A percentile compares a stretch with the other conserved stretches of the same genome.
Evolutionary conservation across 2,329 filamentous ascomycete species (phyloP).

Genomic region (Rugonectria rugulosa): DNA sequence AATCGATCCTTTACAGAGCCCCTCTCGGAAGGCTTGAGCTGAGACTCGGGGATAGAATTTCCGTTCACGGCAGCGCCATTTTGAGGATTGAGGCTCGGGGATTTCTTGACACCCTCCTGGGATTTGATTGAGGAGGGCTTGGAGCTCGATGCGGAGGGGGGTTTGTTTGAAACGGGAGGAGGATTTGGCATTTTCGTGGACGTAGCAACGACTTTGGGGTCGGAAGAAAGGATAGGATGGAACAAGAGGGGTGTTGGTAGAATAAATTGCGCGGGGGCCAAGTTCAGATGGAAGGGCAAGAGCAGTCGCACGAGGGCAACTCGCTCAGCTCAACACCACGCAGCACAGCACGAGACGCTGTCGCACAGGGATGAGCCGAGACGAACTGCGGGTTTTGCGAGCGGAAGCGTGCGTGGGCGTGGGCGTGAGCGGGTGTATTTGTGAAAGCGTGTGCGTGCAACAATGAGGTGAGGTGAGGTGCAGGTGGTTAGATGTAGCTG

Average conservation of each 20-base stretch:
- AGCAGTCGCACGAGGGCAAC: conserved; percentile 24
- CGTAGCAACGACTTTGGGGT: conserved; percentile 22
- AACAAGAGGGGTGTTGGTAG: conserved; percentile 14
- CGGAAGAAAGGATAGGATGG: conserved; percentile 12
- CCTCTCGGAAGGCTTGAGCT: conserved; percentile 54
- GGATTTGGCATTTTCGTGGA: conserved; percentile 44
- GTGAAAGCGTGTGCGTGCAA: conserved; percentile 22
- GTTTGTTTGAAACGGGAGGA: conserved; percentile 42
- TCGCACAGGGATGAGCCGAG: conserved; percentile 31
- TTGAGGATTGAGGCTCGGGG: conserved; percentile 50
- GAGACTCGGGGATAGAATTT: conserved; percentile 27
- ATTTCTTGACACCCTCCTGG: conserved; percentile 51
- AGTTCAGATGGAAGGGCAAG: conserved; percentile 26
- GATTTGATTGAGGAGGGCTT: conserved; percentile 60
- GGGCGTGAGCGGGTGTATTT: no score
- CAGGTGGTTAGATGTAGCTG: conserved; percentile 16
- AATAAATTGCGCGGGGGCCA: conserved; percentile 22
- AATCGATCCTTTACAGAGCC: conserved; percentile 69
- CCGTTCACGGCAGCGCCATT: conserved; percentile 47
- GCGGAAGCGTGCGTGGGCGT: no score
- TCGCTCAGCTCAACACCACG: conserved; percentile 24
- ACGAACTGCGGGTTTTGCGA: conserved; percentile 28
- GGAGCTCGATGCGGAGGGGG: conserved; percentile 54
- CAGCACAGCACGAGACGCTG: conserved; percentile 32
- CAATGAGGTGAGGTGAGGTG: conserved; percentile 26